Base-by-base conservation (phyloP, 179 eudicot species). In the Beta macrorhiza region DNA sequence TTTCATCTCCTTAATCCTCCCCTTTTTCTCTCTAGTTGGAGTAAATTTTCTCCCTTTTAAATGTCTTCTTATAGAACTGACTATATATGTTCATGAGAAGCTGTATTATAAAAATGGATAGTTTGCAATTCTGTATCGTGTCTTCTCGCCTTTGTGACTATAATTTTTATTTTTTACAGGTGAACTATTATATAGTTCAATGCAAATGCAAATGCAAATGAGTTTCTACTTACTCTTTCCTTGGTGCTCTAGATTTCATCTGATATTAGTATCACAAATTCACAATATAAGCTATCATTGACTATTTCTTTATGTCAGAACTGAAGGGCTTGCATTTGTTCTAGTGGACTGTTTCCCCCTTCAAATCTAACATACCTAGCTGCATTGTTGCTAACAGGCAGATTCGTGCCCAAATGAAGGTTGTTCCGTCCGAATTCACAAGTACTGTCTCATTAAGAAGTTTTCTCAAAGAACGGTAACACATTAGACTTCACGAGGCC, bases 381-480 rank as follows among this genome's bases (percentile, higher is more conserved):
- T 69, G 55, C 57, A 16, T 67, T 67, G 71, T 12, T 77, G 71
- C 82, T 84, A 17, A 56, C 91, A 95, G 99, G 99, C 93, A 0
- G 93, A 91, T 51, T 70, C 84, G 20, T 93, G 99, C 85, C 86
- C 78, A 19, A 93, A 88, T 82, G 97, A 92, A 85, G 88, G 82
- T 20, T 95, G 99, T 70, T 71, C 88, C 13, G 86, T 89, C 69
- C 89, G 97, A 52, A 87, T 95, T 67, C 99, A 95, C 82, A 77
- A 79, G 58, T 93, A 92, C 82, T 93, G 98, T 80, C 88, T 91
- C 42, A 73, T 87, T 22, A 87, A 87, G 89, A 95, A 92, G 83
- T 95, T 90, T 82, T 91, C 94, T 25, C 91, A 85, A 82, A 86
- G 80, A 83, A 89, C 80, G 96, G 99, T 95, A 90, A 37, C 10